phyloP scores from a whole-genome alignment of 2,329 filamentous ascomycete species.

The Monosporascus sp. region DNA sequence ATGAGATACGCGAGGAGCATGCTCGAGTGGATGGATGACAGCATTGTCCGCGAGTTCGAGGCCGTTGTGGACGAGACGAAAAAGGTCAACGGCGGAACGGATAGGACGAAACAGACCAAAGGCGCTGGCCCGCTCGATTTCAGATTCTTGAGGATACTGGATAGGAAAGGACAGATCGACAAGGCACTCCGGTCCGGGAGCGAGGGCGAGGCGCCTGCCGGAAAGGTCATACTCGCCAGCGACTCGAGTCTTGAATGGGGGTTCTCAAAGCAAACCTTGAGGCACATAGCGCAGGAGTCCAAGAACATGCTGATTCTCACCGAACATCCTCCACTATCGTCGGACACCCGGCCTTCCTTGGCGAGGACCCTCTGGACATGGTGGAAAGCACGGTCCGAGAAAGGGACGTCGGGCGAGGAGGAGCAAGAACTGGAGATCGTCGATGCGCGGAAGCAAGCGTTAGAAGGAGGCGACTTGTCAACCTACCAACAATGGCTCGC shows the following conservation, averaged over 20 bases:
- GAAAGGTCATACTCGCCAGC: slow-evolving; percentile 82
- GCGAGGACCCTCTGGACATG: slow-evolving; percentile 74
- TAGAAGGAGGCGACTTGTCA: slow-evolving; percentile 70
- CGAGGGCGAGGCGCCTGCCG: slow-evolving; percentile 38
- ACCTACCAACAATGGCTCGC: slow-evolving; percentile 91
- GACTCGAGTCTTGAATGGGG: slow-evolving; percentile 92
- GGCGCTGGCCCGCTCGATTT: slow-evolving; percentile 81
- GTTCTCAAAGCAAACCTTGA: slow-evolving; percentile 78
- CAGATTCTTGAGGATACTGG: slow-evolving; percentile 74
- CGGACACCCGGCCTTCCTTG: slow-evolving; percentile 47
- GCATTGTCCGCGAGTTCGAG: slow-evolving; percentile 88
- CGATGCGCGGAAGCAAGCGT: slow-evolving; percentile 56
- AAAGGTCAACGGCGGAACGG: slow-evolving; percentile 40
- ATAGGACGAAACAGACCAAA: slow-evolving; percentile 43
- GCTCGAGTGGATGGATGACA: slow-evolving; percentile 99
- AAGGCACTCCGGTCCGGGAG: slow-evolving; percentile 51
- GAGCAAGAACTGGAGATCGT: slow-evolving; percentile 57
- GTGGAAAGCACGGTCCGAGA: slow-evolving; percentile 64
- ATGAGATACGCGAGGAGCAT: slow-evolving; percentile 90
- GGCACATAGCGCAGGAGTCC: slow-evolving; percentile 66
- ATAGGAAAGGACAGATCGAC: slow-evolving; percentile 74
- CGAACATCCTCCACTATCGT: slow-evolving; percentile 56
- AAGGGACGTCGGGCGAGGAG: slow-evolving; percentile 41
- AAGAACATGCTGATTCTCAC: slow-evolving; percentile 85
- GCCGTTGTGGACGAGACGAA: slow-evolving; percentile 51